Percentiles rank a stretch among this genome's conserved stretches.
These are phyloP conservation scores for Phialemonium atrogriseum DNA, from an alignment of 2,329 filamentous ascomycete genomes.

Conservation along the genomic window DNA sequence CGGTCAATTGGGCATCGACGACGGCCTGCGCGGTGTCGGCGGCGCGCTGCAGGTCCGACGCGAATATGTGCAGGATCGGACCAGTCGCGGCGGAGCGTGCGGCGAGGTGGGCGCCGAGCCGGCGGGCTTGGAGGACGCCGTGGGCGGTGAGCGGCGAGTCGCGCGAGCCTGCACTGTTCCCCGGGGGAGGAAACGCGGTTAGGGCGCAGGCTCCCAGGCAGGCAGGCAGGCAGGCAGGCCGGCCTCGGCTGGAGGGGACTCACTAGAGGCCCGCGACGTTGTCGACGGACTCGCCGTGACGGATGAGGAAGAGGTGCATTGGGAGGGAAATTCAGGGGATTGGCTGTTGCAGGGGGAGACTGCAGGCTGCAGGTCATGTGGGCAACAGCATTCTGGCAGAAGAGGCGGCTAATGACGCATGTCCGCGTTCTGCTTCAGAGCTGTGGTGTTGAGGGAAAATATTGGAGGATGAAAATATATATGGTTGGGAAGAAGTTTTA, in stretches of 20 bases:
- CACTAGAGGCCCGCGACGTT: constrained; percentile 75
- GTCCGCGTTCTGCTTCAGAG: too few relatives aligned
- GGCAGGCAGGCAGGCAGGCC: background rate
- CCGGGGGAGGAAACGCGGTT: constrained; percentile 13
- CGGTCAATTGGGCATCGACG: constrained; percentile 39
- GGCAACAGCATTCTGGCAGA: too few relatives aligned
- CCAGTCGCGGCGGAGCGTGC: constrained; percentile 16
- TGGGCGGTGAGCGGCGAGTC: constrained; percentile 78
- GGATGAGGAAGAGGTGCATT: constrained; percentile 67
- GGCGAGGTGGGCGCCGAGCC: constrained; percentile 57
- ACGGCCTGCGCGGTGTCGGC: constrained; percentile 62
- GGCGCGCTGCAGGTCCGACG: constrained; percentile 71
- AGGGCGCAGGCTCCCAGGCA: background rate
- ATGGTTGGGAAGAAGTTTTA: too few relatives aligned
- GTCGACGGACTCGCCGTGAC: constrained; percentile 86
- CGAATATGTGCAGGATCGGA: constrained; percentile 57
- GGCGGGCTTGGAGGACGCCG: constrained; percentile 69
- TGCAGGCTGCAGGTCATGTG: too few relatives aligned
- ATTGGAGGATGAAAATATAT: too few relatives aligned
- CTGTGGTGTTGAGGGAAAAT: too few relatives aligned
- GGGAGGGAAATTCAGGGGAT: too few relatives aligned
- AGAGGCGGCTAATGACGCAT: too few relatives aligned
- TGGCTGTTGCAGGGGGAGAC: too few relatives aligned
- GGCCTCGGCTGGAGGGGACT: constrained; percentile 17
- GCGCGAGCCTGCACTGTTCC: constrained; percentile 60